These are phyloP conservation scores for Curvularia sp. DNA, from an alignment of 2,329 filamentous ascomycete genomes.

Conservation along the genomic window DNA sequence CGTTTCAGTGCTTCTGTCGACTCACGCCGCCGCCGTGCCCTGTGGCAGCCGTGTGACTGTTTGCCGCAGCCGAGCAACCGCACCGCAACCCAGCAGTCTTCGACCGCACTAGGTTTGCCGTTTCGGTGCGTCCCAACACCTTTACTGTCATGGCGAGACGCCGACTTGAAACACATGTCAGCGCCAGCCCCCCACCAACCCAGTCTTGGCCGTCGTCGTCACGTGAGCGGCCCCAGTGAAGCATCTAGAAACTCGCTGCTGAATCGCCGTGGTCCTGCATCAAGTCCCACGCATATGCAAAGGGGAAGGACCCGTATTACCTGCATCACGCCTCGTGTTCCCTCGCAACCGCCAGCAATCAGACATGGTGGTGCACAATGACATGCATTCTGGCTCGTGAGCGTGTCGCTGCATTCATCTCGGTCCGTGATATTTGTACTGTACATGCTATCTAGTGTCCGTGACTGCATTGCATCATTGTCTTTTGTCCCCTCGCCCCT, in stretches of 20 bases:
- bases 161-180: slow-evolving; percentile 13
- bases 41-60: neutral
- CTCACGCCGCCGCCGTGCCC: neutral
- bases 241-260: neutral
- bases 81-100: neutral
- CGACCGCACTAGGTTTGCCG: neutral
- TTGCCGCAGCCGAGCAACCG: neutral
- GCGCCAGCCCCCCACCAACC: neutral
- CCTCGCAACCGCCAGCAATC: neutral
- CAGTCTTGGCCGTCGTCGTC: neutral
- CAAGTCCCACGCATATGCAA: slow-evolving; percentile 7
- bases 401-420: slow-evolving; percentile 35
- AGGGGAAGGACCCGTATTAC: slow-evolving; percentile 6
- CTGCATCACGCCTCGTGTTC: neutral
- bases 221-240: neutral
- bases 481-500: slow-evolving; percentile 36
- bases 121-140: slow-evolving; percentile 2
- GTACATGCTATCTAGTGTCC: slow-evolving; percentile 37
- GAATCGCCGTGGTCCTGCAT: neutral
- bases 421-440: slow-evolving; percentile 32
- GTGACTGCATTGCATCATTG: slow-evolving; percentile 23
- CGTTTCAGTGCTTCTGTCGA: neutral
- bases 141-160: slow-evolving; percentile 6
- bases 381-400: slow-evolving; percentile 1
- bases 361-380: neutral